Evolutionary conservation across 1,284 basidiomycete species (phyloP).

Genomic region (Fomitopsis pinicola): DNA sequence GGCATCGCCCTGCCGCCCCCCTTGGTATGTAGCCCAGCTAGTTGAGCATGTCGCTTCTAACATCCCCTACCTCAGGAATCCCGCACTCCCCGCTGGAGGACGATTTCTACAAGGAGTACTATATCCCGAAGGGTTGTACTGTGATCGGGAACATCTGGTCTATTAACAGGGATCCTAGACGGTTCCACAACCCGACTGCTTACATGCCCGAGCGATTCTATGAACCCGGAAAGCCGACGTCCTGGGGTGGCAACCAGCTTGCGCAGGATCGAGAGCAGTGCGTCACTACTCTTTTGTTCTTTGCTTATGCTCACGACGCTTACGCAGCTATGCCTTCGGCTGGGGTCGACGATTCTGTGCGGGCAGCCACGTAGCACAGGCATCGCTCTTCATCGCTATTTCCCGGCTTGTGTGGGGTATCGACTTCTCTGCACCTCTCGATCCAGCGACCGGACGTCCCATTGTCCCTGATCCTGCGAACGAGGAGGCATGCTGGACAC

Average conservation of each 20-base stretch:
- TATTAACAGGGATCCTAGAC: constrained; percentile 8
- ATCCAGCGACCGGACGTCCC: constrained; percentile 20
- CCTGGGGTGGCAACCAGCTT: constrained; percentile 25
- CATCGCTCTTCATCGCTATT: constrained; percentile 27
- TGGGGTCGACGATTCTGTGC: constrained; percentile 29
- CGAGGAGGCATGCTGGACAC: constrained; percentile 22
- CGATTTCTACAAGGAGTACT: constrained; percentile 19
- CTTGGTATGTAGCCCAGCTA: constrained; percentile 12
- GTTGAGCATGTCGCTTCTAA: not conserved
- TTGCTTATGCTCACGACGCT: not conserved
- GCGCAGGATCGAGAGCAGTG: constrained; percentile 21
- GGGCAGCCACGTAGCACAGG: constrained; percentile 25
- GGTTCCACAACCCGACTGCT: constrained; percentile 14
- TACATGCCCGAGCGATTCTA: constrained; percentile 23
- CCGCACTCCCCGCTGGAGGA: constrained; percentile 13
- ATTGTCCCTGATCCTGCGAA: constrained; percentile 23
- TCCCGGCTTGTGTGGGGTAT: constrained; percentile 27
- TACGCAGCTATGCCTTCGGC: constrained; percentile 24
- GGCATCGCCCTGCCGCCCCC: constrained; percentile 18
- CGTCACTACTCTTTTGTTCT: not conserved
- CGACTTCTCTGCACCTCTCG: constrained; percentile 21
- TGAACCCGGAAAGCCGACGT: constrained; percentile 14
- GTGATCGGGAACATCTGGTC: constrained; percentile 16
- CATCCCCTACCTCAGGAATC: constrained; percentile 5
- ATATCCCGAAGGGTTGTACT: constrained; percentile 20